Percentiles rank a stretch among this genome's conserved stretches.
These are phyloP conservation scores for Gracilariopsis chorda DNA, from an alignment of 23 red algal genomes.

Conservation along the genomic window DNA sequence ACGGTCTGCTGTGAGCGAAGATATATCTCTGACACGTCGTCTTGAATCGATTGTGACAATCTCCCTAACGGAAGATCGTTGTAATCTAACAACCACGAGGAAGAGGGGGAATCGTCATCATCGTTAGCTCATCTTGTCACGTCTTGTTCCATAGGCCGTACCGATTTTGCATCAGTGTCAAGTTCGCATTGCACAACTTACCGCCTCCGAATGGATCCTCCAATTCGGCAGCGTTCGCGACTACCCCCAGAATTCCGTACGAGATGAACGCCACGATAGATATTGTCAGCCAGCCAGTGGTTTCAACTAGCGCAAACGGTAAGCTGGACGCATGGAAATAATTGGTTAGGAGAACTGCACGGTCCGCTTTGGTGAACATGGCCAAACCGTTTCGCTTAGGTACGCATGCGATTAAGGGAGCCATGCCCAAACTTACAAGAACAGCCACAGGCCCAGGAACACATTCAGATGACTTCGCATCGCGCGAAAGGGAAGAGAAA, in stretches of 20 bases:
- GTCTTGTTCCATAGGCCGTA: too few relatives aligned
- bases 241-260: slow-evolving; percentile 58
- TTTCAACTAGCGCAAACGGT: slow-evolving; percentile 58
- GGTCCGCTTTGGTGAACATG: too few relatives aligned
- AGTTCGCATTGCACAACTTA: not conserved
- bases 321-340: not conserved
- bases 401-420: not conserved
- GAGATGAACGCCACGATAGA: slow-evolving; percentile 39
- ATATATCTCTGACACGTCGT: slow-evolving; percentile 30
- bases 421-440: slow-evolving; percentile 38
- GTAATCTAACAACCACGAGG: slow-evolving; percentile 39
- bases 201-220: slow-evolving; percentile 67
- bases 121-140: too few relatives aligned
- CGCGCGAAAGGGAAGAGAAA: too few relatives aligned
- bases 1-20: not conserved
- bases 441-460: slow-evolving; percentile 60
- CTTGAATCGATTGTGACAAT: slow-evolving; percentile 50
- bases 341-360: not conserved
- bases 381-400: not conserved
- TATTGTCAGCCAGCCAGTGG: slow-evolving; percentile 52
- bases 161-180: too few relatives aligned
- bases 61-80: slow-evolving; percentile 55
- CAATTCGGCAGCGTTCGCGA: slow-evolving; percentile 47
- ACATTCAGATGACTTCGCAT: slow-evolving; percentile 57
- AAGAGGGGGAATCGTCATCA: too few relatives aligned